phyloP scores from a whole-genome alignment of 208 protist species.

The Vickermania spadyakhi region DNA sequence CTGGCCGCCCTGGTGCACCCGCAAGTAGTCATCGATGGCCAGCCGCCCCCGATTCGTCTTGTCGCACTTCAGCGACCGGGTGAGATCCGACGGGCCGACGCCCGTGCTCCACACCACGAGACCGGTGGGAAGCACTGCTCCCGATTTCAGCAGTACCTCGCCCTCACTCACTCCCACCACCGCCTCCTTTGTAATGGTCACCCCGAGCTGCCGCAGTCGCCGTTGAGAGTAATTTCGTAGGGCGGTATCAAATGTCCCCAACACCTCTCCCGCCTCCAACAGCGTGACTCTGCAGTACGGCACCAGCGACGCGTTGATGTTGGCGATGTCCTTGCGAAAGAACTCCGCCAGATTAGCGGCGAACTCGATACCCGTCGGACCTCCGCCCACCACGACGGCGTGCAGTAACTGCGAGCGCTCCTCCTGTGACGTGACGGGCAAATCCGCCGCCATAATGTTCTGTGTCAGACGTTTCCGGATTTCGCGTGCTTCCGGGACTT shows the following conservation, averaged over 20 bases:
- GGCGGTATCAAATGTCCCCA: conserved; percentile 78
- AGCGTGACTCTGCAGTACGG: conserved; percentile 77
- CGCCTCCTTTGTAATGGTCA: conserved; percentile 54
- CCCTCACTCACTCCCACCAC: conserved; percentile 66
- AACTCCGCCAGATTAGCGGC: conserved; percentile 86
- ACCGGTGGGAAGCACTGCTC: conserved; percentile 42
- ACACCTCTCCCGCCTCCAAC: conserved; percentile 82
- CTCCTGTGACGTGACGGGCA: conserved; percentile 60
- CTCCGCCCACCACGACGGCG: conserved; percentile 89
- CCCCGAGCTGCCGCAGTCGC: conserved; percentile 52
- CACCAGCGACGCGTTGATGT: conserved; percentile 53
- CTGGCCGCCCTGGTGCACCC: conserved; percentile 51
- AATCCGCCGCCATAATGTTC: conserved; percentile 87
- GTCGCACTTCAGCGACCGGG: conserved; percentile 62
- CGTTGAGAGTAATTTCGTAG: conserved; percentile 71
- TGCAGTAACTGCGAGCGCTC: conserved; percentile 79
- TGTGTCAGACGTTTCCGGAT: conserved; percentile 89
- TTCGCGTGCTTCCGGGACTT: conserved; percentile 77
- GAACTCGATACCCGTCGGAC: conserved; percentile 86
- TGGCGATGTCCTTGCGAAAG: conserved; percentile 74
- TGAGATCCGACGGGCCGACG: conserved; percentile 67
- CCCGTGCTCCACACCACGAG: conserved; percentile 87
- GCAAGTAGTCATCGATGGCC: conserved; percentile 56
- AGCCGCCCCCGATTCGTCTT: conserved; percentile 56
- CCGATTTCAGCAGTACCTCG: conserved; percentile 63